These are phyloP conservation scores for Solanum medicagineum DNA, from an alignment of 257 asterid species.

Conservation along the genomic window DNA sequence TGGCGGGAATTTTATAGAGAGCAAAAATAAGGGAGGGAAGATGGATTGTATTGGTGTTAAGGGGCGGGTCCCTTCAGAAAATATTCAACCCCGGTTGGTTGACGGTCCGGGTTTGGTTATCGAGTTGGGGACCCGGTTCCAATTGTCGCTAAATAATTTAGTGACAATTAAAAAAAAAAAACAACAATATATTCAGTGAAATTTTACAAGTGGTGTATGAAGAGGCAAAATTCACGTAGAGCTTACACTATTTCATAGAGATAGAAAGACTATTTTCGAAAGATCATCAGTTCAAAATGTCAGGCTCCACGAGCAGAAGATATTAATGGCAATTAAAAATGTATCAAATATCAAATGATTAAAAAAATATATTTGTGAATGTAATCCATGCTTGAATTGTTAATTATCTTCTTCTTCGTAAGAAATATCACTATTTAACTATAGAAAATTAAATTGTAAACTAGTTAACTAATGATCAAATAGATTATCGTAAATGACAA, in stretches of 20 bases:
- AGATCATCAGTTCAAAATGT: too few relatives aligned
- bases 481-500: not conserved
- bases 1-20: not conserved
- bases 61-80: not conserved
- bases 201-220: too few relatives aligned
- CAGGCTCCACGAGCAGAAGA: too few relatives aligned
- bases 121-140: not conserved
- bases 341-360: not conserved
- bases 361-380: not conserved
- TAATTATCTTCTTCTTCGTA: not conserved
- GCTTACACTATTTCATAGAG: too few relatives aligned
- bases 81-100: not conserved
- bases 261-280: too few relatives aligned
- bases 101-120: not conserved
- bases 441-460: not conserved
- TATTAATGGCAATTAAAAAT: not conserved
- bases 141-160: too few relatives aligned
- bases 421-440: not conserved
- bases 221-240: accelerated
- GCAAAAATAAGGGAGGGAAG: not conserved
- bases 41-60: not conserved
- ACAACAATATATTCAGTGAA: too few relatives aligned
- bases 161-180: too few relatives aligned
- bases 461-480: not conserved
- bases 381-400: not conserved